phyloP scores from a whole-genome alignment of 2,329 filamentous ascomycete genomes.

The Neonectria coccinea region DNA sequence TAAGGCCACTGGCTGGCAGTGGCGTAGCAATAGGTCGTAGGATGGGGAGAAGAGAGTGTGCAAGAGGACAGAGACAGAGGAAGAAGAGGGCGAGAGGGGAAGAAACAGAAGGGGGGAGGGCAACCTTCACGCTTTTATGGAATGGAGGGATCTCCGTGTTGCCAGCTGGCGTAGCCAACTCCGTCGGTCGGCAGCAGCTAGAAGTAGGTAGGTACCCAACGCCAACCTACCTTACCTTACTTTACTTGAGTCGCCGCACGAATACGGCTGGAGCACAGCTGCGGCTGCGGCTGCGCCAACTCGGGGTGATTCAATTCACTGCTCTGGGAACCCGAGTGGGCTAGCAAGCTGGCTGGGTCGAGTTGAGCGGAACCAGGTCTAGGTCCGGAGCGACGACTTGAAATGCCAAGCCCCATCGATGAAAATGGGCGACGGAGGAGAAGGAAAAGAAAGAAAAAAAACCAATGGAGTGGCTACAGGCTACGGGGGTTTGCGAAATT shows the following conservation, averaged over 20 bases:
- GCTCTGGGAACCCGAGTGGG: conserved; percentile 14
- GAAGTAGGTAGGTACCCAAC: conserved; percentile 19
- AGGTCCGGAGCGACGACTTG: conserved; percentile 34
- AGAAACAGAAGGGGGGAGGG: conserved; percentile 37
- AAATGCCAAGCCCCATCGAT: conserved; percentile 38
- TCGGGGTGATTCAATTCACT: conserved; percentile 25
- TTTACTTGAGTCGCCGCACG: conserved; percentile 20
- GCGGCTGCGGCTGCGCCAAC: conserved; percentile 24
- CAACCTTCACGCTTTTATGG: conserved; percentile 44
- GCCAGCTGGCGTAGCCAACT: conserved; percentile 32
- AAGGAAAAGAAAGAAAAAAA: conserved; percentile 27
- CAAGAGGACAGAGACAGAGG: conserved; percentile 38
- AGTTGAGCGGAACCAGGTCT: conserved; percentile 38
- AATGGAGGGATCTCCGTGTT: conserved; percentile 36
- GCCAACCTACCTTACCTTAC: conserved; percentile 19
- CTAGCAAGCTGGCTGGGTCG: conserved; percentile 27
- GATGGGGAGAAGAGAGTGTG: conserved; percentile 40
- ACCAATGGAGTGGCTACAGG: conserved; percentile 44
- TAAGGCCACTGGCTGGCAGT: conserved; percentile 46
- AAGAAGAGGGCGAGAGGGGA: conserved; percentile 28
- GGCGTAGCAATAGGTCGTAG: conserved; percentile 33
- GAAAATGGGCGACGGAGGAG: conserved; percentile 31
- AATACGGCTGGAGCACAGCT: conserved; percentile 24
- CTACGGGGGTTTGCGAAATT: conserved; percentile 29
- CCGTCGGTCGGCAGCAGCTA: conserved; percentile 35